Evolutionary conservation across 352 stramenopile species (phyloP).

Genomic region (Pythium insidiosum): DNA sequence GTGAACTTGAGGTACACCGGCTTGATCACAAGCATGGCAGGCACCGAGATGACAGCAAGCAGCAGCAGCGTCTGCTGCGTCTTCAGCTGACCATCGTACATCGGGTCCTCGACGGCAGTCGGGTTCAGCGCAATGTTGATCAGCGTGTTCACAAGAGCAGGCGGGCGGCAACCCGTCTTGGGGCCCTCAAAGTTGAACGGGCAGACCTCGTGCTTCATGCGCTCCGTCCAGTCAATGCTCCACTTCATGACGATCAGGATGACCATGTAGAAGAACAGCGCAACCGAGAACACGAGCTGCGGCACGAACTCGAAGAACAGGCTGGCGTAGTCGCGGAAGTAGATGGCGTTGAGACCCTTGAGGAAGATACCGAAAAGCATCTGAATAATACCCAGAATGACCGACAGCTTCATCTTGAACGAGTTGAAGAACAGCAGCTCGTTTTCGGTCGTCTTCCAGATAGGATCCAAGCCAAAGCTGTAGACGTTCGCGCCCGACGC

Average conservation of each 20-base stretch:
- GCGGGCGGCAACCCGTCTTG: slow-evolving; percentile 93
- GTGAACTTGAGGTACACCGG: slow-evolving; percentile 88
- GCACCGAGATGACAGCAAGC: slow-evolving; percentile 93
- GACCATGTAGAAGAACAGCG: slow-evolving; percentile 99
- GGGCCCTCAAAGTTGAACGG: slow-evolving; percentile 92
- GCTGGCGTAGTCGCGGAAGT: slow-evolving; percentile 93
- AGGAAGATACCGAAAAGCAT: slow-evolving; percentile 98
- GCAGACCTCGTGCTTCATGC: slow-evolving; percentile 89
- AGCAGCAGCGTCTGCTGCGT: slow-evolving; percentile 89
- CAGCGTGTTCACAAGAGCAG: slow-evolving; percentile 97
- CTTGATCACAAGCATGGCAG: slow-evolving; percentile 95
- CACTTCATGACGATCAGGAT: slow-evolving; percentile 99
- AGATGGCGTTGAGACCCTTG: slow-evolving; percentile 94
- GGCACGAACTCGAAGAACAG: slow-evolving; percentile 98
- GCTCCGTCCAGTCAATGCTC: slow-evolving; percentile 96
- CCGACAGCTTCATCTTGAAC: slow-evolving; percentile 99
- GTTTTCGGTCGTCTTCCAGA: slow-evolving; percentile 97
- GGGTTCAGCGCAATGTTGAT: slow-evolving; percentile 98
- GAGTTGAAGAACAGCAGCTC: slow-evolving; percentile 99
- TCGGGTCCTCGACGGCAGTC: slow-evolving; percentile 90
- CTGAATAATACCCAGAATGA: slow-evolving; percentile 98
- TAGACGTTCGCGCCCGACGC: slow-evolving; percentile 88
- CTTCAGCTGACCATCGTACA: slow-evolving; percentile 92
- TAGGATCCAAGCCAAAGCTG: slow-evolving; percentile 96
- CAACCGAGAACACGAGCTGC: slow-evolving; percentile 93